A percentile compares a stretch with the other conserved stretches of the same genome.
Conservation (phyloP, 176 grass and related monocot genomes). For the Musa beccarii region DNA sequence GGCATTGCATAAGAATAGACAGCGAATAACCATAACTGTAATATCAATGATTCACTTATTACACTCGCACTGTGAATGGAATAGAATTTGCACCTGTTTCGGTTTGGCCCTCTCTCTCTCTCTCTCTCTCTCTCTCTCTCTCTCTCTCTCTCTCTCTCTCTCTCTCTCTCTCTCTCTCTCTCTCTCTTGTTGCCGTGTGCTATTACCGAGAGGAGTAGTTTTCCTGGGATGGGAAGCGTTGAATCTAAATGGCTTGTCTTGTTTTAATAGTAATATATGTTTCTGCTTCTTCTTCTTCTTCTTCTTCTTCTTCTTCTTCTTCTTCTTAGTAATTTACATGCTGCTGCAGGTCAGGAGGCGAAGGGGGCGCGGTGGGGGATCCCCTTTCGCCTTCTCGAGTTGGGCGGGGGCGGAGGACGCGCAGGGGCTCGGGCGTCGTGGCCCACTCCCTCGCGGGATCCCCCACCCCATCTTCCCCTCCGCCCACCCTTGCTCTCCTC, state of each 20-base stretch:
- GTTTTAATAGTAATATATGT: background rate
- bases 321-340: background rate
- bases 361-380: slow-evolving; percentile 64
- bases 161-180: background rate
- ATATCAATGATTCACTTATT: background rate
- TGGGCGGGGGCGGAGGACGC: slow-evolving; percentile 1
- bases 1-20: background rate
- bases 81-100: background rate
- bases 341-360: slow-evolving; percentile 32
- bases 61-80: background rate
- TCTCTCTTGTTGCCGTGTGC: background rate
- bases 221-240: background rate
- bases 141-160: too few species aligned
- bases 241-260: slow-evolving; percentile 5
- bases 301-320: background rate
- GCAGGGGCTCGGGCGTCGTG: background rate
- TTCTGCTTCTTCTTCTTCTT: background rate
- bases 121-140: background rate
- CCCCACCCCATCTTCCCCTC: background rate
- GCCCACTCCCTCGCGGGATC: background rate
- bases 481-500: background rate
- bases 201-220: background rate
- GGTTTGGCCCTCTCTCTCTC: background rate
- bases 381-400: slow-evolving; percentile 54
- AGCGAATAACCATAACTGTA: background rate